phyloP scores from a whole-genome alignment of 768 basidiomycete species.

The Austroboletus festivus region DNA sequence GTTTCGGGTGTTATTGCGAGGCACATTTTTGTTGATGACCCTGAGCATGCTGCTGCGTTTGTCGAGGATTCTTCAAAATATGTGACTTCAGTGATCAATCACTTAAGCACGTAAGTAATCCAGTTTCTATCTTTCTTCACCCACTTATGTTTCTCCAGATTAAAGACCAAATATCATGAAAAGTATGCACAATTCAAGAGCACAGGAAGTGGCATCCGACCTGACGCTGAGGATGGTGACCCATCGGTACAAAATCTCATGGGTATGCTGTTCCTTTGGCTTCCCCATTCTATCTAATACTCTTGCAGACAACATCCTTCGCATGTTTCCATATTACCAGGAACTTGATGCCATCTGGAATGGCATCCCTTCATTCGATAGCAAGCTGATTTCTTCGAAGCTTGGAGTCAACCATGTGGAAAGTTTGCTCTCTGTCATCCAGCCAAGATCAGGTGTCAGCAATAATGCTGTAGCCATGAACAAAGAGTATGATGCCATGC shows the following conservation, averaged over 20 bases:
- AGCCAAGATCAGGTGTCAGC: no score
- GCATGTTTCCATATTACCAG: slow-evolving; percentile 5
- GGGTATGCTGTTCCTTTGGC: background rate
- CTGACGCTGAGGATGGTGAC: background rate
- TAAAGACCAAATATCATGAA: slow-evolving; percentile 4
- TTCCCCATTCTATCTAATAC: background rate
- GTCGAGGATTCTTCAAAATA: no score
- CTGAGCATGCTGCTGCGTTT: no score
- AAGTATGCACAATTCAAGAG: background rate
- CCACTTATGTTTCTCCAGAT: background rate
- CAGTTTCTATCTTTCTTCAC: no score
- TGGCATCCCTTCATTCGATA: slow-evolving; percentile 3
- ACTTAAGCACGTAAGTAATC: no score
- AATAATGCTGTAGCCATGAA: no score
- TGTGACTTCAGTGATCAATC: no score
- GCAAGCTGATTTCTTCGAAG: slow-evolving; percentile 1
- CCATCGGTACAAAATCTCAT: background rate
- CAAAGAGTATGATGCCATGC: no score
- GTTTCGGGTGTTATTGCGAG: no score
- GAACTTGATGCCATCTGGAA: slow-evolving; percentile 8
- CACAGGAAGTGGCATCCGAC: background rate
- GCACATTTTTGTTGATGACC: no score
- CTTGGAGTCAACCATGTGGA: background rate
- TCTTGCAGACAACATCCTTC: slow-evolving; percentile 1
- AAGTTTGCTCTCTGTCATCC: background rate